phyloP scores from a whole-genome alignment of 495 filamentous ascomycete genomes.

The Aspergillus ostianus region DNA sequence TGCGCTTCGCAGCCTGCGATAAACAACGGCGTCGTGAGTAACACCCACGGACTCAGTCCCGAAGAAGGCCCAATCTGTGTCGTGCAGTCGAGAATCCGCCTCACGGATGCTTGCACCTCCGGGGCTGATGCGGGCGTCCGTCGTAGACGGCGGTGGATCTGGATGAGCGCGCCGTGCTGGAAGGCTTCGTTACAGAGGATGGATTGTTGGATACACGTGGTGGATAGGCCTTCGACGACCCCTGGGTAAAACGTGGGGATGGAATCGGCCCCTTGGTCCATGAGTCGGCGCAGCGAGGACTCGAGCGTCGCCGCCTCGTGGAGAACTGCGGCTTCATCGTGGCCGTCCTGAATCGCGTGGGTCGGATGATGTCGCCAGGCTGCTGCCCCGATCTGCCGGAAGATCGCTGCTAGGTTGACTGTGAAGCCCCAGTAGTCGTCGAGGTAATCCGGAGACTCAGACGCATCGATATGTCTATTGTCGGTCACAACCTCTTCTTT shows the following conservation, averaged over 20 bases:
- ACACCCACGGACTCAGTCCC: conserved; percentile 45
- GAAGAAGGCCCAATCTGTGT: conserved; percentile 41
- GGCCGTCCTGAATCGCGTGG: conserved; percentile 18
- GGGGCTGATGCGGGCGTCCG: conserved; percentile 34
- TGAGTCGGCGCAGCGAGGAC: conserved; percentile 34
- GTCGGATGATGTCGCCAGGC: conserved; percentile 38
- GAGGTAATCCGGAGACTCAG: conserved; percentile 37
- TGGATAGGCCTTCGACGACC: conserved; percentile 34
- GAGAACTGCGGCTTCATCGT: conserved; percentile 26
- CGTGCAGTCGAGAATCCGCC: conserved; percentile 43
- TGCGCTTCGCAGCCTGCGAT: conserved; percentile 46
- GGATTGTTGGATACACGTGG: conserved; percentile 35
- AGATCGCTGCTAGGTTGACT: conserved; percentile 39
- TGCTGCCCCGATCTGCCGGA: conserved; percentile 42
- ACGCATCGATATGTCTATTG: conserved; percentile 12
- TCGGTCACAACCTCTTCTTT: conserved; percentile 20
- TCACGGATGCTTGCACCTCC: conserved; percentile 40
- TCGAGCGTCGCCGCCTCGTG: conserved; percentile 36
- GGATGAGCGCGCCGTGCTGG: conserved; percentile 47
- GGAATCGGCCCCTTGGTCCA: conserved; percentile 31
- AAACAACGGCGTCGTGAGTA: conserved; percentile 48
- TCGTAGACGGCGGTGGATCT: conserved; percentile 42
- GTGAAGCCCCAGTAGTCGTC: conserved; percentile 52
- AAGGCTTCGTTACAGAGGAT: conserved; percentile 48
- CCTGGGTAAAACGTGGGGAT: conserved; percentile 43